A percentile compares a stretch with the other conserved stretches of the same genome.
Evolutionary conservation across 352 stramenopile genomes (phyloP).

Genomic region (Elongisporangium prolatum): DNA sequence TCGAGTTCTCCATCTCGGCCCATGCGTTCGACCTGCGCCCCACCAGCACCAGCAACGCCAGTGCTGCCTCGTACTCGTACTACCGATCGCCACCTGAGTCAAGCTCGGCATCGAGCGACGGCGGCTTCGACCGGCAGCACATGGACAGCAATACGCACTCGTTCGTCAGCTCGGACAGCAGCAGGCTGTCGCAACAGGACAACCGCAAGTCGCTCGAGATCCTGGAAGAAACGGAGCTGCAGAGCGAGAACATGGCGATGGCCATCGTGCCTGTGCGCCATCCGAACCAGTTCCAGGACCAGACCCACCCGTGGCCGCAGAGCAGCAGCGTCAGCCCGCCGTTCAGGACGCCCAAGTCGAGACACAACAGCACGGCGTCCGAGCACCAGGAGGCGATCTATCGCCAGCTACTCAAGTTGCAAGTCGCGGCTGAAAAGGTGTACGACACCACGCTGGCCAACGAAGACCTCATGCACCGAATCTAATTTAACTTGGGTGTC

Average conservation of each 20-base stretch:
- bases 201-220: neutral
- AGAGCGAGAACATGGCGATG: neutral
- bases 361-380: neutral
- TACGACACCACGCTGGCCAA: conserved; percentile 3
- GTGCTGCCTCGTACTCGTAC: neutral
- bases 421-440: neutral
- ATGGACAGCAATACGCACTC: neutral
- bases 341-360: neutral
- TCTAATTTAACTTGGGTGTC: neutral
- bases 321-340: neutral
- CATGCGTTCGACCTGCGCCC: neutral
- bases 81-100: neutral
- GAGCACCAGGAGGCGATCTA: neutral
- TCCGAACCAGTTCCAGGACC: neutral
- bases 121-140: neutral
- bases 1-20: neutral
- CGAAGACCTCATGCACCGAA: neutral
- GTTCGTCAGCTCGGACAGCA: neutral
- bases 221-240: neutral
- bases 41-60: neutral
- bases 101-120: neutral
- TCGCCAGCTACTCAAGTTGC: neutral
- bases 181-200: neutral
- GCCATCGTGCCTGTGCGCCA: neutral
- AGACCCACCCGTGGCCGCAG: neutral